These are phyloP conservation scores for Ceratocystiopsis brevicomis DNA, from an alignment of 2,329 filamentous ascomycete genomes.

Conservation along the genomic window DNA sequence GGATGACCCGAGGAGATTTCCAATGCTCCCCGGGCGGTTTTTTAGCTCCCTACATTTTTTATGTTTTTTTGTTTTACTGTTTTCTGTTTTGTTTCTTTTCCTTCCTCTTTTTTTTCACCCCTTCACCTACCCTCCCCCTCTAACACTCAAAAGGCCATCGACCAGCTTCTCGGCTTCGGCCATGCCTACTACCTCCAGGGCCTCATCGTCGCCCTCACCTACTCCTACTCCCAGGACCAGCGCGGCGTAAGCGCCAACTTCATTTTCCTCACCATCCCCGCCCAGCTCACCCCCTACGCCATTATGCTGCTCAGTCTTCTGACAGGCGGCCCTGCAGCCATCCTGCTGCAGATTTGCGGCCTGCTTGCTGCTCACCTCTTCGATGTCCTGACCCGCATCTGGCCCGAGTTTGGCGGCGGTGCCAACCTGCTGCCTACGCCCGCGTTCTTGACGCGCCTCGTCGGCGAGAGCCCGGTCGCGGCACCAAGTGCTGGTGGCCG, in stretches of 20 bases:
- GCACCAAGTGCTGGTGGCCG: conserved; percentile 4
- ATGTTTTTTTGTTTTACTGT: not conserved
- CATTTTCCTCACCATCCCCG: conserved; percentile 66
- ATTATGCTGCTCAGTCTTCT: conserved; percentile 62
- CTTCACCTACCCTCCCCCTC: not conserved
- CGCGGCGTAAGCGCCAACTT: conserved; percentile 58
- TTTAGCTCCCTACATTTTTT: conserved; percentile 40
- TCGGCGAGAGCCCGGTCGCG: conserved; percentile 25
- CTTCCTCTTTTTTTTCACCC: not conserved
- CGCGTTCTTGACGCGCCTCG: conserved; percentile 46
- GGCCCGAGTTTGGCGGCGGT: conserved; percentile 76
- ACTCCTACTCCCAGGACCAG: conserved; percentile 75
- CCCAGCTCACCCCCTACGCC: conserved; percentile 62
- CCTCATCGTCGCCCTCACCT: conserved; percentile 60
- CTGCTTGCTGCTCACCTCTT: conserved; percentile 74
- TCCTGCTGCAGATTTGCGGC: conserved; percentile 53
- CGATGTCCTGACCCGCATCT: conserved; percentile 75
- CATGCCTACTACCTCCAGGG: conserved; percentile 34
- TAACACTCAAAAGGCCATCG: conserved; percentile 23
- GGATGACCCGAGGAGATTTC: conserved; percentile 42
- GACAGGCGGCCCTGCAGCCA: conserved; percentile 34
- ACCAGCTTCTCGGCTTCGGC: conserved; percentile 31
- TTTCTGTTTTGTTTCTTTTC: not conserved
- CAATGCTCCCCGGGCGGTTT: conserved; percentile 39
- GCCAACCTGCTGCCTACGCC: conserved; percentile 61